Evolutionary conservation across 495 filamentous ascomycete genomes (phyloP).

Genomic region (Parathielavia hyrcaniae): DNA sequence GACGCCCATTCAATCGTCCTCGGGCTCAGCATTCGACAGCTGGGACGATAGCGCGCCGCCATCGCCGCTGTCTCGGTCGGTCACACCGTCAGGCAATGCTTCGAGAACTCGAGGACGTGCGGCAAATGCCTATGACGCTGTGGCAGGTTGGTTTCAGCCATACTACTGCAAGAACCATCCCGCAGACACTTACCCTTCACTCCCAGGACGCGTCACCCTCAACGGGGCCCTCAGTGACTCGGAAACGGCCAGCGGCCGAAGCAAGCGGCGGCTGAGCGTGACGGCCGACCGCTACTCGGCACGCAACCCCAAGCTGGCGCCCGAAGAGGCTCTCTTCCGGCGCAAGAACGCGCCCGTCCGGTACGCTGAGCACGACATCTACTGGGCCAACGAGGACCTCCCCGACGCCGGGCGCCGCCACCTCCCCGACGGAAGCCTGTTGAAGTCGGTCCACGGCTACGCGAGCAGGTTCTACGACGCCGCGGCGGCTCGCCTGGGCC

Average conservation of each 20-base stretch:
- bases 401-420: slow-evolving; percentile 32
- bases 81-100: neutral
- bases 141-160: slow-evolving; percentile 53
- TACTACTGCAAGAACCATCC: neutral
- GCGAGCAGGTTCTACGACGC: slow-evolving; percentile 62
- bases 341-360: slow-evolving; percentile 53
- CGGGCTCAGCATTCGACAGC: neutral
- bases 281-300: slow-evolving; percentile 50
- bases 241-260: slow-evolving; percentile 35
- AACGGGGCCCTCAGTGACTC: slow-evolving; percentile 19
- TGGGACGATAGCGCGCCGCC: neutral
- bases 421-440: slow-evolving; percentile 65
- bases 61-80: neutral
- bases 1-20: neutral
- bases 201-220: slow-evolving; percentile 43
- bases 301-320: slow-evolving; percentile 46
- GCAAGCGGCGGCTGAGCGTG: slow-evolving; percentile 35
- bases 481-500: slow-evolving; percentile 30
- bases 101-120: slow-evolving; percentile 25
- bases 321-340: slow-evolving; percentile 72
- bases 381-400: slow-evolving; percentile 50
- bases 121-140: slow-evolving; percentile 69
- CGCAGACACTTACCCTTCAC: neutral
- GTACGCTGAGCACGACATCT: slow-evolving; percentile 65
- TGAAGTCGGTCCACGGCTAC: slow-evolving; percentile 73